These are phyloP conservation scores for Botrytis aclada DNA, from an alignment of 2,329 filamentous ascomycete species.

Conservation along the genomic window DNA sequence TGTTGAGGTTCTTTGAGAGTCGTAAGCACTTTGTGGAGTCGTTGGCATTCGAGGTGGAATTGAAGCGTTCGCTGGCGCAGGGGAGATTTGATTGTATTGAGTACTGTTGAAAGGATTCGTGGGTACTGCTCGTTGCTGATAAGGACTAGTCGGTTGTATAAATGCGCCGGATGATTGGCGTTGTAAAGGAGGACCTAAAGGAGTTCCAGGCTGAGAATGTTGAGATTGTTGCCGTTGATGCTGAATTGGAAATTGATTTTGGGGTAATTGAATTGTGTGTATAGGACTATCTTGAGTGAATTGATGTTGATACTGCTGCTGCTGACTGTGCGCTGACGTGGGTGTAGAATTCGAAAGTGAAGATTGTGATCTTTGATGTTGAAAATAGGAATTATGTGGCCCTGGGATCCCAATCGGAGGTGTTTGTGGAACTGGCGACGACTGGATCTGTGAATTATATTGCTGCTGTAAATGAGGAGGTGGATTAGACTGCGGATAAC, in stretches of 20 bases:
- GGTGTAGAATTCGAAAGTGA: slow-evolving; percentile 58
- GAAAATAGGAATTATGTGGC: slow-evolving; percentile 37
- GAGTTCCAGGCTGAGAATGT: slow-evolving; percentile 41
- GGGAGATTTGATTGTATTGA: slow-evolving; percentile 36
- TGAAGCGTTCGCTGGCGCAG: slow-evolving; percentile 40
- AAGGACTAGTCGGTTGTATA: slow-evolving; percentile 57
- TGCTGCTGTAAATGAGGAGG: slow-evolving; percentile 34
- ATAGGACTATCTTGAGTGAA: slow-evolving; percentile 54
- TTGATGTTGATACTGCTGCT: slow-evolving; percentile 40
- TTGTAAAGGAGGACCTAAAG: slow-evolving; percentile 49
- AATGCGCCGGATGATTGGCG: slow-evolving; percentile 46
- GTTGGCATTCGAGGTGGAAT: slow-evolving; percentile 43
- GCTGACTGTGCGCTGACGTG: slow-evolving; percentile 60
- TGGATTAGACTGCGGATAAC: slow-evolving; percentile 32
- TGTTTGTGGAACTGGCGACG: slow-evolving; percentile 37
- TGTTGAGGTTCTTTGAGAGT: slow-evolving; percentile 47
- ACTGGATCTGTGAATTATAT: slow-evolving; percentile 32
- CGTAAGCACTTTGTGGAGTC: slow-evolving; percentile 45
- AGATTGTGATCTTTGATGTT: slow-evolving; percentile 53
- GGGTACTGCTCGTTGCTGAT: slow-evolving; percentile 49
- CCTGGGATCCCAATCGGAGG: slow-evolving; percentile 38
- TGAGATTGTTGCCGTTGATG: slow-evolving; percentile 34
- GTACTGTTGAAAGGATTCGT: slow-evolving; percentile 25
- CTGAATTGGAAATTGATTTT: slow-evolving; percentile 31
- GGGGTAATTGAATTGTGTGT: slow-evolving; percentile 28